Evolutionary conservation across 2,329 filamentous ascomycete species (phyloP), one percentile per base, ranked within the genome.

Genomic region (Claviceps cyperi): DNA sequence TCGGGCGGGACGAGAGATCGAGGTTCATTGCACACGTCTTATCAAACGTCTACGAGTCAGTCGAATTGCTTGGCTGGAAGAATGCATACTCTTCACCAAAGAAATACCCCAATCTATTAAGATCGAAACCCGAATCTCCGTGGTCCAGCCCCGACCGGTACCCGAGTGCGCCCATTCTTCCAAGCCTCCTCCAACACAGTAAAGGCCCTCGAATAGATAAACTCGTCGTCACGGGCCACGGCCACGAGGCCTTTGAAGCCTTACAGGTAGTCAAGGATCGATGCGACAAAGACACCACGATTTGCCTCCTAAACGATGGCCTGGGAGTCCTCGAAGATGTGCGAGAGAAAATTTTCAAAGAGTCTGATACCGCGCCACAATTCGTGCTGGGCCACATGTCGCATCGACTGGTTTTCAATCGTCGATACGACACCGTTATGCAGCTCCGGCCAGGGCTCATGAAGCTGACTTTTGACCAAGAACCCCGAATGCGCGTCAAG

Each of bases 321-420:
- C 78, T 97, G 65, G 91, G 92, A 0, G 70, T 88, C 1, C 72
- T 88, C n/a, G 89, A 97, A 46, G 76, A 81, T 46, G 74, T 96
- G 40, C 88, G 87, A 58, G 66, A 74, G 36, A 65, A 75, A 11
- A 64, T 94, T 28, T 96, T 95, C 57, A 74, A 78, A 0, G 76
- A 90, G 53, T 72, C 77, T 0, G 62, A 67, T 1, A 71, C 68
- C 0, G 76, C 85, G 24, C 92, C 92, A 2, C 79, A 78, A 50
- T 95, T 94, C 58, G 73, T 96, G 52, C 62, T 89, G 28, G 87
- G 86, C 8, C 73, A 80, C 51, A 70, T 75, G 63, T 69, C 64
- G n/a, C 69, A 76, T 52, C 64, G 67, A 0, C 54, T 82, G 4
- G 66, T 57, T 3, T 66, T 69, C 47, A 64, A 73, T 52, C 65